phyloP scores from a whole-genome alignment of 257 asterid genomes.

The Solanum pinnatisectum region DNA sequence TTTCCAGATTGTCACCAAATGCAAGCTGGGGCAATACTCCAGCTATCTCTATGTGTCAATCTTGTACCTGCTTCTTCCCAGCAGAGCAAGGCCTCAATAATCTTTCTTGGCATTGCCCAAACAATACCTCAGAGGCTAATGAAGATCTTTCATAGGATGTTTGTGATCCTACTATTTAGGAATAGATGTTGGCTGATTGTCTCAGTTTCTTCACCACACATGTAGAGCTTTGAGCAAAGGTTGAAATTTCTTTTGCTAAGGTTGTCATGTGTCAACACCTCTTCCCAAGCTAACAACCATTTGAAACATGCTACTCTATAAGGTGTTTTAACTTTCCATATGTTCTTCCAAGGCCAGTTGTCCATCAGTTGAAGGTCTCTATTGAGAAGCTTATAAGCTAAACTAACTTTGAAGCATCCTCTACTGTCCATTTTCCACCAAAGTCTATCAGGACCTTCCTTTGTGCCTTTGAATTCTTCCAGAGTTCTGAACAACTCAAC shows the following conservation, averaged over 20 bases:
- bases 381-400: not conserved
- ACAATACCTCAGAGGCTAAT: not conserved
- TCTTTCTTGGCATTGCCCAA: not conserved
- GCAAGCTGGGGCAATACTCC: not conserved
- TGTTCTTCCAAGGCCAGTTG: not conserved
- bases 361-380: not conserved
- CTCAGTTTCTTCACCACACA: not conserved
- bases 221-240: not conserved
- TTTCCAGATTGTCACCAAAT: not conserved
- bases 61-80: not conserved
- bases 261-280: not conserved
- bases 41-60: not conserved
- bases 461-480: not conserved
- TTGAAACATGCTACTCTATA: not conserved
- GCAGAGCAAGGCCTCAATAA: not conserved
- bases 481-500: not conserved
- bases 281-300: not conserved
- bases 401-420: not conserved
- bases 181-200: not conserved
- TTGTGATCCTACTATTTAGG: not conserved
- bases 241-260: not conserved
- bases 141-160: not conserved
- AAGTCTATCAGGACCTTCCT: not conserved
- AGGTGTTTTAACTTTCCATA: not conserved
- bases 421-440: not conserved